Evolutionary conservation across 345 rosid species (phyloP), one percentile per base, ranked within the genome.

Genomic region (Populus davidiana): DNA sequence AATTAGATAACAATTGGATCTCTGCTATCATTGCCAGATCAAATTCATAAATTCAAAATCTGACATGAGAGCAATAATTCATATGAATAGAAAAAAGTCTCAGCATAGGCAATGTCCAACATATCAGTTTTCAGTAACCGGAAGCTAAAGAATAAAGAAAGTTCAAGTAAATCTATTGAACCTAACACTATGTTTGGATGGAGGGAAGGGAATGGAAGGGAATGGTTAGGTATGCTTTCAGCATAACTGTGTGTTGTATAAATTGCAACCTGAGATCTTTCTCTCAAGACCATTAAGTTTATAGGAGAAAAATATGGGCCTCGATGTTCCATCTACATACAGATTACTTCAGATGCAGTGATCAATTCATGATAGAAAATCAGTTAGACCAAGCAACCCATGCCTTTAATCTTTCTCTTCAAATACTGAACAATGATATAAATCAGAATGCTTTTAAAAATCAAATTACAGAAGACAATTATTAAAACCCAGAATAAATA

Each of bases 31-130:
- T 12, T 52, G 52, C 52, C 43, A 75, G 2, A 71, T 50, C 31
- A 35, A 68, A 47, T n/a, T 38, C 39, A 59, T 16, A 11, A 65
- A 56, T 43, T 72, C 23, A 25, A 41, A 73, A 61, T 64, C 25
- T 41, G 44, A 41, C 44, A 74, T 36, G n/a, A 52, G 29, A 35
- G 64, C 31, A 44, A 29, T 29, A 50, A 74, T 72, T 36, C 71
- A 75, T 52, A 74, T 35, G 69, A 71, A 69, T 14, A 62, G 11
- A 54, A 66, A 61, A 73, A n/a, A n/a, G 17, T 44, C 12, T 31
- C 39, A 76, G 20, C 27, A 39, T 1, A 29, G 38, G 67, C 13
- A 8, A 68, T 73, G 69, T 38, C 72, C 18, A n/a, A 67, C 54
- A 8, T 33, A 43, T 59, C 35, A 65, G 17, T 78, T 35, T 62